A percentile compares a stretch with the other conserved stretches of the same genome.
Conservation (phyloP, 2,329 filamentous ascomycete species). For the Aspergillus sp. region DNA sequence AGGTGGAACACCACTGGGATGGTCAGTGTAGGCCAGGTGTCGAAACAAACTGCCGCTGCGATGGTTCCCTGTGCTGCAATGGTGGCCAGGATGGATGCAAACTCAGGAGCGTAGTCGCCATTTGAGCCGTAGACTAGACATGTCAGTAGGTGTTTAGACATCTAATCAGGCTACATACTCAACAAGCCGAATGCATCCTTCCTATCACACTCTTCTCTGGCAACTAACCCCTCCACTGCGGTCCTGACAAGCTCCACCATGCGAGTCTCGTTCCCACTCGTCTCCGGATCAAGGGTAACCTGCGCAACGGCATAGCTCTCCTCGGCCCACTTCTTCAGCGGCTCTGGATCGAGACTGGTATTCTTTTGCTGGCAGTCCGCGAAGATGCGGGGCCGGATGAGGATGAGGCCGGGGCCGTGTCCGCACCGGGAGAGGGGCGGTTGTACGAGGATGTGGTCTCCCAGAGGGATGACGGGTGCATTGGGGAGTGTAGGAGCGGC, state of each 20-base stretch:
- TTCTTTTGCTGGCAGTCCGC: conserved; percentile 27
- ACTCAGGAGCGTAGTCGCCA: conserved; percentile 18
- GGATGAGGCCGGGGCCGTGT: conserved; percentile 47
- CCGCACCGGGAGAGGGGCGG: conserved; percentile 50
- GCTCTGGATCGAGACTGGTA: conserved; percentile 50
- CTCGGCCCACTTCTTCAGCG: conserved; percentile 67
- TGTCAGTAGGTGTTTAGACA: background rate
- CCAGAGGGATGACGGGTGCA: background rate
- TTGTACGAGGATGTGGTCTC: conserved; percentile 17
- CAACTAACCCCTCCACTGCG: conserved; percentile 15
- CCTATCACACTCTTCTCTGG: conserved; percentile 23
- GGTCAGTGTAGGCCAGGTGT: conserved; percentile 11
- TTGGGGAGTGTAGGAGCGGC: background rate
- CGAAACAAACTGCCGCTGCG: conserved; percentile 17
- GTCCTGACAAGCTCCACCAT: conserved; percentile 8
- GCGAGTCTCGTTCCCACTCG: conserved; percentile 11
- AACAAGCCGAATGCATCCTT: conserved; percentile 20
- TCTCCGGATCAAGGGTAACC: conserved; percentile 31
- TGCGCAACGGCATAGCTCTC: conserved; percentile 65
- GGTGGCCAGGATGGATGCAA: conserved; percentile 10
- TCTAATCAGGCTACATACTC: conserved; percentile 9
- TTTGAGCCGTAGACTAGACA: conserved; percentile 24
- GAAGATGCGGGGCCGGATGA: conserved; percentile 39
- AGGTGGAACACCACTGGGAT: conserved; percentile 17
- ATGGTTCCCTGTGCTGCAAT: conserved; percentile 2